These are phyloP conservation scores for Colletotrichum euphorbiae DNA, from an alignment of 2,329 filamentous ascomycete genomes.

Conservation along the genomic window DNA sequence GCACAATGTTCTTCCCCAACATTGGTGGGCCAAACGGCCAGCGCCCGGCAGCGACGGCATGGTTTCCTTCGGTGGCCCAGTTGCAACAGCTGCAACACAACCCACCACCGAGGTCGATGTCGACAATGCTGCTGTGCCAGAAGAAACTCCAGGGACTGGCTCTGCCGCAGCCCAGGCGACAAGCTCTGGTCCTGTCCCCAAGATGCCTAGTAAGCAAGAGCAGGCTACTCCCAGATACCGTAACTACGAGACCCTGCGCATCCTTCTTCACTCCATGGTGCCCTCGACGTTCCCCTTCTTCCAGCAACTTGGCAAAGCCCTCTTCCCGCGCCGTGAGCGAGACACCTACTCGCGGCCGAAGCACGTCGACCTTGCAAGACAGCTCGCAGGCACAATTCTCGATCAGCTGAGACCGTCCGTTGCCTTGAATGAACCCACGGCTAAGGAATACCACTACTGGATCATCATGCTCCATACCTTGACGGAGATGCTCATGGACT, in stretches of 20 bases:
- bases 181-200: slow-evolving; percentile 42
- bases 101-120: slow-evolving; percentile 42
- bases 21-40: slow-evolving; percentile 60
- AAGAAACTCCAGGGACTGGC: slow-evolving; percentile 47
- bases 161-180: slow-evolving; percentile 44
- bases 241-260: slow-evolving; percentile 83
- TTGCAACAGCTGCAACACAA: slow-evolving; percentile 2
- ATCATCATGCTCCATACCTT: slow-evolving; percentile 83
- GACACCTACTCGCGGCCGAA: slow-evolving; percentile 69
- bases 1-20: slow-evolving; percentile 77
- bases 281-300: slow-evolving; percentile 86
- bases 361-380: slow-evolving; percentile 68
- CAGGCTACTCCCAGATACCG: slow-evolving; percentile 61
- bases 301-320: slow-evolving; percentile 83
- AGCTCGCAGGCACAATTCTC: slow-evolving; percentile 78
- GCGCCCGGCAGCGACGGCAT: slow-evolving; percentile 34
- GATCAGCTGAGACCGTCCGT: slow-evolving; percentile 69
- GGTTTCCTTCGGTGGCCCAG: slow-evolving; percentile 12
- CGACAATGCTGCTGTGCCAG: slow-evolving; percentile 49
- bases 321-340: slow-evolving; percentile 79
- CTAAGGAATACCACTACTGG: slow-evolving; percentile 81
- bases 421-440: slow-evolving; percentile 58
- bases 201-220: slow-evolving; percentile 58
- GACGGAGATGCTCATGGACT: slow-evolving; percentile 82
- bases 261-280: slow-evolving; percentile 82